Evolutionary conservation across 345 rosid species (phyloP).

Genomic region (Acer negundo): DNA sequence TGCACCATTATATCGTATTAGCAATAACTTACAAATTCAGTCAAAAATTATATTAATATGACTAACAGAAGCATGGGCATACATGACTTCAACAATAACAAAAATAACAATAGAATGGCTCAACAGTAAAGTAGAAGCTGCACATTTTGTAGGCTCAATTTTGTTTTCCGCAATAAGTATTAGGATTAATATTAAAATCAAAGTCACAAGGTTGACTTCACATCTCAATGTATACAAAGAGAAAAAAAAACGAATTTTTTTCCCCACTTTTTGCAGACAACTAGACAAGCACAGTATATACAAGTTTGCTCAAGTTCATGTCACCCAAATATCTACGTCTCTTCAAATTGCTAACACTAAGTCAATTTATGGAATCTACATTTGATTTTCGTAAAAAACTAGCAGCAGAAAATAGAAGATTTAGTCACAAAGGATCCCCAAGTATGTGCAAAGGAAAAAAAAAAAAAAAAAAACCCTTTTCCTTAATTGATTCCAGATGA

Average conservation of each 20-base stretch:
- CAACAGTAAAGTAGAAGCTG: neutral
- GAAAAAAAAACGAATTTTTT: neutral
- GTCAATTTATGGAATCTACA: neutral
- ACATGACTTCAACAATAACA: neutral
- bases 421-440: neutral
- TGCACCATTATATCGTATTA: neutral
- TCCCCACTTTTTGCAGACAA: neutral
- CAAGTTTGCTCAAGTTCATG: slow-evolving; percentile 2
- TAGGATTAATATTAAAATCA: neutral
- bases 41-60: neutral
- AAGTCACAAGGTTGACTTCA: neutral
- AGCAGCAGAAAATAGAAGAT: neutral
- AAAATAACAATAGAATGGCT: neutral
- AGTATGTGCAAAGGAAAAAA: neutral
- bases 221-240: too few species aligned
- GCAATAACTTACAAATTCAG: neutral
- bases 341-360: neutral
- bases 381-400: neutral
- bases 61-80: neutral
- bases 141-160: slow-evolving; percentile 3
- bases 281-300: neutral
- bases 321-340: neutral
- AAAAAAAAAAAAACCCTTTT: slow-evolving; percentile 1
- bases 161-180: neutral
- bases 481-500: neutral